phyloP scores from a whole-genome alignment of 2,329 filamentous ascomycete species.

The Sporothrix pseudoabietina region DNA sequence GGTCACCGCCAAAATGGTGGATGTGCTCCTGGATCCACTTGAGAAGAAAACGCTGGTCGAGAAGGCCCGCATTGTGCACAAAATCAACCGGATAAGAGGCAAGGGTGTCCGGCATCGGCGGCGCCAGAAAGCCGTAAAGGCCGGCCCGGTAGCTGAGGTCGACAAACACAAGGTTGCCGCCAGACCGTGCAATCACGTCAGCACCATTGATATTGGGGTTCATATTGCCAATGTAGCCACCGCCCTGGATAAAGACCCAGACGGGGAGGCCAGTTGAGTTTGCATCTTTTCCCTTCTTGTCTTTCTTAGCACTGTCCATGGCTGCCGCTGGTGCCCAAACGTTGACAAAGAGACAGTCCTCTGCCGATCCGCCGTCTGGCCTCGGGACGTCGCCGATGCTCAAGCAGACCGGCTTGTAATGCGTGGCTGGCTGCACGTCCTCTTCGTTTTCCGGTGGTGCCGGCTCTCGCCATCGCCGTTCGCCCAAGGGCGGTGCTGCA shows the following conservation, averaged over 20 bases:
- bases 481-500: constrained; percentile 47
- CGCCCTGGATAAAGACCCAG: constrained; percentile 54
- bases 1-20: constrained; percentile 35
- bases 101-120: neutral
- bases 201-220: constrained; percentile 55
- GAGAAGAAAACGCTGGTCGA: constrained; percentile 63
- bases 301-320: neutral
- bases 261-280: constrained; percentile 46
- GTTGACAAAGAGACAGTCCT: constrained; percentile 72
- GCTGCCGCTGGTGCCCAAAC: constrained; percentile 58
- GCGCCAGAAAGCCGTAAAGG: constrained; percentile 62
- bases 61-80: constrained; percentile 51
- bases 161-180: constrained; percentile 54
- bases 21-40: constrained; percentile 65
- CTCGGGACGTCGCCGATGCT: constrained; percentile 46
- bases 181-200: constrained; percentile 44
- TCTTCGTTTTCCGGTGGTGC: constrained; percentile 41
- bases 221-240: constrained; percentile 53
- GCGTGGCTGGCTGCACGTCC: constrained; percentile 36
- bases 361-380: constrained; percentile 37
- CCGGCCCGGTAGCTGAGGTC: constrained; percentile 66
- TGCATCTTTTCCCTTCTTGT: neutral
- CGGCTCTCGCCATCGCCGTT: constrained; percentile 47
- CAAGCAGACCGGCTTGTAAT: constrained; percentile 28
- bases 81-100: neutral